A percentile compares a stretch with the other conserved stretches of the same genome.
phyloP scores from a whole-genome alignment of 805 yeast genomes.

The Starmerella vaccinii region DNA sequence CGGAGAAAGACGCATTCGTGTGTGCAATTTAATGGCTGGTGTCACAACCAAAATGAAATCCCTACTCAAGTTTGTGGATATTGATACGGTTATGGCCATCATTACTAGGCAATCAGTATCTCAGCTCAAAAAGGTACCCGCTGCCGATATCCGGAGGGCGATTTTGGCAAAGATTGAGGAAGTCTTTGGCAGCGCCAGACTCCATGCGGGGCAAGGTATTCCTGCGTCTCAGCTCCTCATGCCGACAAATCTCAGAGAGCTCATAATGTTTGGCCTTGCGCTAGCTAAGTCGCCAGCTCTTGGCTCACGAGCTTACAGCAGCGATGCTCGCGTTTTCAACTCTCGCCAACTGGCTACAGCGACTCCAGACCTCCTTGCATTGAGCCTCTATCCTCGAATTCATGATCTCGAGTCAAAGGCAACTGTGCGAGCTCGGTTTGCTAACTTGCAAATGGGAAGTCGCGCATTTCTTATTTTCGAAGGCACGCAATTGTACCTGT shows the following conservation, averaged over 20 bases:
- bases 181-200: slow-evolving; percentile 50
- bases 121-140: slow-evolving; percentile 28
- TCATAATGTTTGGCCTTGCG: slow-evolving; percentile 57
- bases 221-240: slow-evolving; percentile 58
- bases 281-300: slow-evolving; percentile 61
- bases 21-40: slow-evolving; percentile 72
- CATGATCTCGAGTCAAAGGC: slow-evolving; percentile 2
- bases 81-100: slow-evolving; percentile 50
- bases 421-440: slow-evolving; percentile 28
- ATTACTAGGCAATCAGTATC: slow-evolving; percentile 43
- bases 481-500: slow-evolving; percentile 35
- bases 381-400: slow-evolving; percentile 70
- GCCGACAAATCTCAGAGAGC: slow-evolving; percentile 67
- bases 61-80: slow-evolving; percentile 70
- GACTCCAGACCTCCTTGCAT: slow-evolving; percentile 47
- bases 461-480: slow-evolving; percentile 71
- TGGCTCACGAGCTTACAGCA: slow-evolving; percentile 38
- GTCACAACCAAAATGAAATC: slow-evolving; percentile 65
- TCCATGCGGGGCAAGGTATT: slow-evolving; percentile 32
- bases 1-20: slow-evolving; percentile 76
- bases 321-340: slow-evolving; percentile 55
- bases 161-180: slow-evolving; percentile 46
- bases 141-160: slow-evolving; percentile 37
- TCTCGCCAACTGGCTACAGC: slow-evolving; percentile 42
- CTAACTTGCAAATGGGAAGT: slow-evolving; percentile 34